Base-by-base conservation (phyloP, 306 rosid species). In the Vigna mungo region DNA sequence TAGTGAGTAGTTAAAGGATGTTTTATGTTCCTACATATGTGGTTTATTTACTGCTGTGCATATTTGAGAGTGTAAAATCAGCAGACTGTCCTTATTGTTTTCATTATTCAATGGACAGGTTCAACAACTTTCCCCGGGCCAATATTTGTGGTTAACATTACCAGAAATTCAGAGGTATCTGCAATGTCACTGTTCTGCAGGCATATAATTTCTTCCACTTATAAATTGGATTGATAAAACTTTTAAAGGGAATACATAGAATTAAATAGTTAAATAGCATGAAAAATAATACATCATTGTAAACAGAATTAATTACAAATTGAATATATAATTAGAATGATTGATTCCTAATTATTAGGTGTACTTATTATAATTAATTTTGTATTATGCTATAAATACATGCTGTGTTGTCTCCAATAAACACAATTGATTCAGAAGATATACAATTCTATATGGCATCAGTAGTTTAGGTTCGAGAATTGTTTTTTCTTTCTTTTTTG, bases 71-170 rank as follows among this genome's bases (percentile, higher is more conserved):
- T 18, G 43, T 46, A 72, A 75, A 10, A 15, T 79, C 6, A 73
- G 58, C 34, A 60, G 74, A 69, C 72, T 72, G 62, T 37, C 56
- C 76, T 77, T 55, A 47, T 65, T 17, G 73, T 36, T 51, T 82
- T 78, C 65, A 65, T 77, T 64, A 49, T 82, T 86, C 74, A 46
- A 79, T 67, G 46, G 36, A 80, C 92, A 94, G 98, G 86, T 89
- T 92, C 97, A 73, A 81, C 46, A 82, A 82, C 87, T 27, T 92
- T 85, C 79, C 98, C 96, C 0, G 98, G 98, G 80, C 98, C 98
- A 43, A 76, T 87, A 77, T 53, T 92, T 75, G 92, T 92, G 66
- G 85, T 90, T 72, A 88, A 87, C 68, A 71, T 90, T 88, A 89
- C 92, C 36, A 85, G 93, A 79, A 87, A 85, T 72, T 85, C 90